Base-by-base conservation (phyloP, 169 alveolate species). In the Plasmodium vinckei region DNA sequence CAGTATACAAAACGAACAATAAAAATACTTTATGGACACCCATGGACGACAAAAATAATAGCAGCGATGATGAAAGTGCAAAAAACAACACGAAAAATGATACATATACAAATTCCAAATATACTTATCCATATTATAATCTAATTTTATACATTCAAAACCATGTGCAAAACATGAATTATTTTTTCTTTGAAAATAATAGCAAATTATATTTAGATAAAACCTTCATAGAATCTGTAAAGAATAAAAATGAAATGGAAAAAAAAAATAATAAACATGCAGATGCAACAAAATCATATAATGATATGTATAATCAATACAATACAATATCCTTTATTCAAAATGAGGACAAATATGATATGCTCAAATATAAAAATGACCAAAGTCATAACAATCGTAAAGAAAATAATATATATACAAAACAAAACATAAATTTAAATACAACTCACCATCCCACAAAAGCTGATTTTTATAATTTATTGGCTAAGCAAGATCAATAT, bases 101-200 rank as follows among this genome's bases (percentile, higher is more conserved):
- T 33, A 33, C 6, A 1, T 0, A 33, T 60, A 19, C 53, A 19
- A 60, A 54, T 47, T 54, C 57, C 56, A 69, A 69, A 46, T 70
- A 86, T 25, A 27, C 68, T 12, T 86, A 86, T 65, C 91, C 91
- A 47, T 86, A 86, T 86, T 71, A 86, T 56, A 86, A 59, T 39
- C 71, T 86, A 71, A 72, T 86, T n/a, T 59, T 86, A 44, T 86
- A 69, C 61, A 86, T 86, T 86, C 87, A 59, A 59, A 70, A 86
- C 23, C 46, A 57, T 86, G 53, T 86, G 6, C 49, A 69, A 49
- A 86, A 51, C 15, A 27, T 42, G 47, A 86, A 86, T 70, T 86
- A 86, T 21, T 86, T 86, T 39, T 86, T 86, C 33, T 86, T 86
- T 21, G 51, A 86, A 15, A 86, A 70, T 10, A 49, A 46, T 23